phyloP scores from a whole-genome alignment of 2,329 filamentous ascomycete species.

The Alternaria brassicae region DNA sequence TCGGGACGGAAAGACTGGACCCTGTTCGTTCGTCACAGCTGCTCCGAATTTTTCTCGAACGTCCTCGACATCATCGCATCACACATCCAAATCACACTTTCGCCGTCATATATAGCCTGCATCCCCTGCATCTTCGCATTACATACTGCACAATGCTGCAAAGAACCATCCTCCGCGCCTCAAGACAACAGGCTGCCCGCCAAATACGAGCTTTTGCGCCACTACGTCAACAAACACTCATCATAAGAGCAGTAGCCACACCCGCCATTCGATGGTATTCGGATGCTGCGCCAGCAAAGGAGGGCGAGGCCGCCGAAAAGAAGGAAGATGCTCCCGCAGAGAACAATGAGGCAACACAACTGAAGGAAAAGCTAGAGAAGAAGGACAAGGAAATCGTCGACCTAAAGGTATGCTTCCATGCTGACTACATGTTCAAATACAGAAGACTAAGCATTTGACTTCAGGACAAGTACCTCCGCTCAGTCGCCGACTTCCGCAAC shows the following conservation, averaged over 20 bases:
- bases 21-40: conserved; percentile 16
- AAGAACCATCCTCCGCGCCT: conserved; percentile 59
- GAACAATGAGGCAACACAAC: conserved; percentile 37
- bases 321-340: conserved; percentile 54
- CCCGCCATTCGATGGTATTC: conserved; percentile 55
- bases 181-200: conserved; percentile 52
- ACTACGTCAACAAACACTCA: conserved; percentile 38
- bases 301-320: conserved; percentile 51
- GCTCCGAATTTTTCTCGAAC: conserved; percentile 30
- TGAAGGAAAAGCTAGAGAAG: conserved; percentile 72
- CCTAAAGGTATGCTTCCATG: conserved; percentile 72
- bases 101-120: not conserved
- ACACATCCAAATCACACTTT: conserved; percentile 8
- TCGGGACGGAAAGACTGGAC: conserved; percentile 27
- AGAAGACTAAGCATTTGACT: not conserved
- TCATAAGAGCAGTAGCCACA: conserved; percentile 39
- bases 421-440: not conserved
- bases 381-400: conserved; percentile 78
- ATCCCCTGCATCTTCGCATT: not conserved
- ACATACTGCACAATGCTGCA: conserved; percentile 55
- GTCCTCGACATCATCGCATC: conserved; percentile 29
- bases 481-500: conserved; percentile 96
- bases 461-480: conserved; percentile 93
- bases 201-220: conserved; percentile 51
- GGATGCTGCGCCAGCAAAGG: conserved; percentile 55